phyloP scores from a whole-genome alignment of 495 filamentous ascomycete genomes.

The Aspergillus conjunctus region DNA sequence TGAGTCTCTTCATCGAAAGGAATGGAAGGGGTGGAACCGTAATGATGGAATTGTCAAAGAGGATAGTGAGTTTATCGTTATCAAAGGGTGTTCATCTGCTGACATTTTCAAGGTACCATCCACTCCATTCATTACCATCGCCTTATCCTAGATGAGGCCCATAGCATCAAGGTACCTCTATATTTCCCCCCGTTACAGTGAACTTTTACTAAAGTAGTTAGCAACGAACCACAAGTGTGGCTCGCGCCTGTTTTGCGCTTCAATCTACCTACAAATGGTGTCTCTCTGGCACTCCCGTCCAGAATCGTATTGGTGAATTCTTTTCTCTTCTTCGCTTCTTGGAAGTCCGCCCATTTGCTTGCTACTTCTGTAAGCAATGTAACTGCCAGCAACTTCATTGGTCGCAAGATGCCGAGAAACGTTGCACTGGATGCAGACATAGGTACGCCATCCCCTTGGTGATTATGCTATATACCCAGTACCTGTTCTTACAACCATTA shows the following conservation, averaged over 20 bases:
- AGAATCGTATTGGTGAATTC: conserved; percentile 96
- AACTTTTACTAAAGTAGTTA: conserved; percentile 33
- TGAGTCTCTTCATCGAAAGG: conserved; percentile 88
- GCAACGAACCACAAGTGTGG: conserved; percentile 80
- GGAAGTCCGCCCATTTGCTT: conserved; percentile 81
- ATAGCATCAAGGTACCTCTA: conserved; percentile 77
- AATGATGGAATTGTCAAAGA: conserved; percentile 75
- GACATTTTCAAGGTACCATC: conserved; percentile 53
- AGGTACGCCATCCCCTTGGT: conserved; percentile 33
- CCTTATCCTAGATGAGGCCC: conserved; percentile 92
- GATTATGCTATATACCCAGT: neutral
- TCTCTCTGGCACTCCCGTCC: conserved; percentile 89
- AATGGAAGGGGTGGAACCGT: conserved; percentile 86
- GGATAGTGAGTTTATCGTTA: conserved; percentile 57
- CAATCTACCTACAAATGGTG: conserved; percentile 90
- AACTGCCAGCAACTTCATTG: conserved; percentile 80
- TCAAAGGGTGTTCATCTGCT: conserved; percentile 4
- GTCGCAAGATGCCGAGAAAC: conserved; percentile 67
- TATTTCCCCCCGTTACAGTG: neutral
- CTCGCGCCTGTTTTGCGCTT: conserved; percentile 91
- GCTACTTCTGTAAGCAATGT: conserved; percentile 89
- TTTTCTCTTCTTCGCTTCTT: conserved; percentile 93
- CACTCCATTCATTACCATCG: conserved; percentile 88
- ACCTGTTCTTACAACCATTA: conserved; percentile 33
- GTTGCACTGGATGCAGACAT: conserved; percentile 66